Percentiles rank a stretch among this genome's conserved stretches.
Evolutionary conservation across 495 filamentous ascomycete genomes (phyloP).

Genomic region (Cercophora scortea): DNA sequence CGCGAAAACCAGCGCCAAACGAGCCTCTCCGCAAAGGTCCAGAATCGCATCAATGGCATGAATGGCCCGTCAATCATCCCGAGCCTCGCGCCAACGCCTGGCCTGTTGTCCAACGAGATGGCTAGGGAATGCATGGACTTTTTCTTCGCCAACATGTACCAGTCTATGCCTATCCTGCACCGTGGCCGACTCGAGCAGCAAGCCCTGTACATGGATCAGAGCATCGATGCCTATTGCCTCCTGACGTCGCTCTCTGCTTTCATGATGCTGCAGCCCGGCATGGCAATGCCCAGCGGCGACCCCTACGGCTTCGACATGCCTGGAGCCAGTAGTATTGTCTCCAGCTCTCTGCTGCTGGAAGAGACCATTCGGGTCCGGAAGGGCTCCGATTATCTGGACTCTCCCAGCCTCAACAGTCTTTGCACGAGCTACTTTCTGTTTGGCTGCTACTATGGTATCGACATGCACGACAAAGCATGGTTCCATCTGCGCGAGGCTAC

Average conservation of each 20-base stretch:
- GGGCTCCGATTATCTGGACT: slow-evolving; percentile 65
- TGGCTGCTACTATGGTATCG: slow-evolving; percentile 65
- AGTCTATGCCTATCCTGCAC: slow-evolving; percentile 74
- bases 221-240: slow-evolving; percentile 71
- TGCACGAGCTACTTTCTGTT: slow-evolving; percentile 78
- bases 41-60: slow-evolving; percentile 34
- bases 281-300: slow-evolving; percentile 48
- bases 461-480: slow-evolving; percentile 65
- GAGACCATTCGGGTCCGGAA: slow-evolving; percentile 70
- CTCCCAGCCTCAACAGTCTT: slow-evolving; percentile 57
- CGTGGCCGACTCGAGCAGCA: slow-evolving; percentile 59
- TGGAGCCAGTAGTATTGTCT: slow-evolving; percentile 45
- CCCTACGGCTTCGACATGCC: slow-evolving; percentile 46
- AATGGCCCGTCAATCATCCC: slow-evolving; percentile 36
- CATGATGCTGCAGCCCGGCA: slow-evolving; percentile 78
- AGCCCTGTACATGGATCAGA: slow-evolving; percentile 53
- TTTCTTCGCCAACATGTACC: slow-evolving; percentile 78
- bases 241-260: slow-evolving; percentile 73
- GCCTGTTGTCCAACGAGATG: slow-evolving; percentile 51
- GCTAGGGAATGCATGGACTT: slow-evolving; percentile 69
- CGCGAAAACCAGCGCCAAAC: slow-evolving; percentile 57
- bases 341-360: slow-evolving; percentile 58
- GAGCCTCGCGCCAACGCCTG: slow-evolving; percentile 41
- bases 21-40: slow-evolving; percentile 45
- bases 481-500: slow-evolving; percentile 66